phyloP scores from a whole-genome alignment of 2,329 filamentous ascomycete species.

The Arthroderma sp. region DNA sequence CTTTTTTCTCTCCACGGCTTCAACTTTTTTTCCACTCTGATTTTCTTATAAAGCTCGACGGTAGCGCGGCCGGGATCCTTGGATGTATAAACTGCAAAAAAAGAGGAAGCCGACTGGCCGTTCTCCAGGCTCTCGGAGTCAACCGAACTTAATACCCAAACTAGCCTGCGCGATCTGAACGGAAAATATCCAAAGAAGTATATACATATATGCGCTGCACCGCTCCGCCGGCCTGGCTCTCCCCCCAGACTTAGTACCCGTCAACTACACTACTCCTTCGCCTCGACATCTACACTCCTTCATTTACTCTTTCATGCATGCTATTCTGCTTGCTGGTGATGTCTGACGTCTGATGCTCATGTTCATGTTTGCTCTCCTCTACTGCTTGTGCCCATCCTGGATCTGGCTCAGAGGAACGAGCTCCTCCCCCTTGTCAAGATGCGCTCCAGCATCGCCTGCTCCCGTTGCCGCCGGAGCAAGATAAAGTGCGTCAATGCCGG shows the following conservation, averaged over 20 bases:
- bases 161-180: not conserved
- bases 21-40: too few relatives aligned
- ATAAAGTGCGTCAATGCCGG: constrained; percentile 78
- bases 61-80: too few relatives aligned
- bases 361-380: not conserved
- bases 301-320: too few relatives aligned
- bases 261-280: not conserved
- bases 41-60: too few relatives aligned
- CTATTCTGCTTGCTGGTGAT: too few relatives aligned
- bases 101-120: constrained; percentile 14
- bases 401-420: not conserved
- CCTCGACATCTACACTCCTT: not conserved
- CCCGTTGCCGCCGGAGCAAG: constrained; percentile 64
- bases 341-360: too few relatives aligned
- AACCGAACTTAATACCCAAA: constrained; percentile 2
- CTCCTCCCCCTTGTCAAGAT: constrained; percentile 37
- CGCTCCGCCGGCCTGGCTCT: not conserved
- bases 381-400: not conserved
- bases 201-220: not conserved
- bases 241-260: not conserved
- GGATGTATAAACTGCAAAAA: constrained; percentile 10
- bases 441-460: constrained; percentile 69
- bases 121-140: constrained; percentile 5
- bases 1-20: not conserved
- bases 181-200: not conserved